Evolutionary conservation across 2,329 filamentous ascomycete species (phyloP).

Genomic region (Davidsoniella australis): DNA sequence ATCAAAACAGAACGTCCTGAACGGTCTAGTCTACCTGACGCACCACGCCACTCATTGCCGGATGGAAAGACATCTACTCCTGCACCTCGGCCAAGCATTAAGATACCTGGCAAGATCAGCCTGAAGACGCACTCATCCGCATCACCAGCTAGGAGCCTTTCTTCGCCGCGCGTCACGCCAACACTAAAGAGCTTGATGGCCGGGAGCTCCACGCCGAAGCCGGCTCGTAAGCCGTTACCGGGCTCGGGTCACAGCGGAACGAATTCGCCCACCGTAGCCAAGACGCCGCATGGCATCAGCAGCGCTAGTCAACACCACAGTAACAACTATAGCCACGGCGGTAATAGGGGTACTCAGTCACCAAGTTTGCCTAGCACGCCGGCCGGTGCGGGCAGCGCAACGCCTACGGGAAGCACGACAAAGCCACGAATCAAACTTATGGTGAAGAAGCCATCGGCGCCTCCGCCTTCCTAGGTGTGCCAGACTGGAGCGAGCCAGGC

Average conservation of each 20-base stretch:
- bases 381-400: not conserved
- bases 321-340: not conserved
- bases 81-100: constrained; percentile 2
- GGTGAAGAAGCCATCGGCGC: constrained; percentile 11
- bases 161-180: constrained; percentile 1
- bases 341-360: not conserved
- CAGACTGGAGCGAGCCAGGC: not conserved
- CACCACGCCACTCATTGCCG: constrained; percentile 5
- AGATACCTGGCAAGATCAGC: constrained; percentile 10
- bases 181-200: constrained; percentile 11
- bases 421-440: constrained; percentile 12
- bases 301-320: not conserved
- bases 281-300: not conserved
- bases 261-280: not conserved
- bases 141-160: not conserved
- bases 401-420: not conserved
- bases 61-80: not conserved
- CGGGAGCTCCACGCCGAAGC: constrained; percentile 6
- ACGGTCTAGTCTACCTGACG: constrained; percentile 8
- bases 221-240: constrained; percentile 8
- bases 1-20: constrained; percentile 11
- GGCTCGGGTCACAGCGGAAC: not conserved
- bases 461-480: too few relatives aligned
- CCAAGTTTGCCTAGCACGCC: not conserved
- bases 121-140: constrained; percentile 4